Evolutionary conservation across 257 asterid species (phyloP), one percentile per base, ranked within the genome.

Genomic region (Jacaranda copaia): DNA sequence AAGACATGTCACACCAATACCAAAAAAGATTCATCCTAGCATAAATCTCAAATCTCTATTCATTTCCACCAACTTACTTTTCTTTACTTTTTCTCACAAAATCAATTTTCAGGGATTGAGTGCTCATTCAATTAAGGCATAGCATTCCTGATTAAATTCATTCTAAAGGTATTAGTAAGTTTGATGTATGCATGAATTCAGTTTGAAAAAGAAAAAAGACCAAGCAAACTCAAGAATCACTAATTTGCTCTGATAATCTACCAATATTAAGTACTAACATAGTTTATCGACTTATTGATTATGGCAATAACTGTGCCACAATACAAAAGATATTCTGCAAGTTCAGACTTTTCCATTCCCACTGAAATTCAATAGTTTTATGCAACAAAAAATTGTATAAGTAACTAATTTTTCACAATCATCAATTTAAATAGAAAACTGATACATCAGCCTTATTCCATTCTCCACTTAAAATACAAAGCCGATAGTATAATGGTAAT

Each of bases 121-220:
- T 25, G 32, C 32, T 25, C 32, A 25, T 25, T 25, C 32, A 25
- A 25, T 25, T 25, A 25, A 1, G 32, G 39, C 25, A 15, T 63
- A 8, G 70, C 32, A 36, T 36, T 38, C 16, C 51, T 36, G 0
- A 4, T 32, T 25, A 20, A 12, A 7, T 59, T 62, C n/a, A 40
- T 25, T 63, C 70, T 18, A 38, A 63, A 16, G 70, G 36, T 38
- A n/a, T 63, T 63, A 38, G 13, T 7, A 20, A 67, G 72, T 19
- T 19, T 8, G 45, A 45, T 9, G 49, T 65, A n/a, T 40, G 5
- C 4, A 20, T 35, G 32, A 11, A 10, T 36, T 14, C 19, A 15
- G 15, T 2, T 8, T 39, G 5, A 3, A 39, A 14, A 36, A 45
- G 57, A 67, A 67, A 64, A 64, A 15, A 62, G 20, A 57, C 9